Percentiles rank a stretch among this genome's conserved stretches.
Conservation (phyloP, 345 rosid genomes). For the Tarenaya hassleriana region DNA sequence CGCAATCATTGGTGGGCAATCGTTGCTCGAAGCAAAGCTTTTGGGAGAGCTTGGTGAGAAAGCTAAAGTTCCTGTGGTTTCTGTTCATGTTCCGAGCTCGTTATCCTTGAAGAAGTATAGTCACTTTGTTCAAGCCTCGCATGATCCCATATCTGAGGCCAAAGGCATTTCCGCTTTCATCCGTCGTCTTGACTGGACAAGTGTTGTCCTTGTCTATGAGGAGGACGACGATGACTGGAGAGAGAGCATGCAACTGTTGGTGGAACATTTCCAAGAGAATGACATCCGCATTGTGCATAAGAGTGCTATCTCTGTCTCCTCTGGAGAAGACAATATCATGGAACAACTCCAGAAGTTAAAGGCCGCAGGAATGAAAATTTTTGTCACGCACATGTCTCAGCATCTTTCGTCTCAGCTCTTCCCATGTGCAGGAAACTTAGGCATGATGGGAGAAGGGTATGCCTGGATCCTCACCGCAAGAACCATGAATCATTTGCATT, state of each 20-base stretch:
- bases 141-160: slow-evolving; percentile 17
- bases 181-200: slow-evolving; percentile 17
- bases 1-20: slow-evolving; percentile 17
- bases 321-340: too few relatives aligned
- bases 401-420: slow-evolving; percentile 17
- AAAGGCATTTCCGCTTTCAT: slow-evolving; percentile 19
- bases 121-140: slow-evolving; percentile 17
- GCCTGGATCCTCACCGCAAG: slow-evolving; percentile 30
- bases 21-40: slow-evolving; percentile 12
- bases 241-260: slow-evolving; percentile 16
- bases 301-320: too few relatives aligned
- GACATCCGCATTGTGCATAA: slow-evolving; percentile 4
- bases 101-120: background rate
- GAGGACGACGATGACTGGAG: slow-evolving; percentile 21
- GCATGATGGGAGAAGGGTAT: slow-evolving; percentile 26
- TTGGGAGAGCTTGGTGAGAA: slow-evolving; percentile 23
- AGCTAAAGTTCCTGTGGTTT: slow-evolving; percentile 25
- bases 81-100: slow-evolving; percentile 10
- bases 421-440: slow-evolving; percentile 16
- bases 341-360: too few relatives aligned
- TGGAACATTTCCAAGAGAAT: slow-evolving; percentile 7
- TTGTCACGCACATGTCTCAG: slow-evolving; percentile 22
- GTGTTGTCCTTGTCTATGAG: slow-evolving; percentile 20
- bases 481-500: slow-evolving; percentile 15
- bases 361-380: slow-evolving; percentile 1